Base-by-base conservation (phyloP, 345 rosid species). In the Pistacia atlantica region DNA sequence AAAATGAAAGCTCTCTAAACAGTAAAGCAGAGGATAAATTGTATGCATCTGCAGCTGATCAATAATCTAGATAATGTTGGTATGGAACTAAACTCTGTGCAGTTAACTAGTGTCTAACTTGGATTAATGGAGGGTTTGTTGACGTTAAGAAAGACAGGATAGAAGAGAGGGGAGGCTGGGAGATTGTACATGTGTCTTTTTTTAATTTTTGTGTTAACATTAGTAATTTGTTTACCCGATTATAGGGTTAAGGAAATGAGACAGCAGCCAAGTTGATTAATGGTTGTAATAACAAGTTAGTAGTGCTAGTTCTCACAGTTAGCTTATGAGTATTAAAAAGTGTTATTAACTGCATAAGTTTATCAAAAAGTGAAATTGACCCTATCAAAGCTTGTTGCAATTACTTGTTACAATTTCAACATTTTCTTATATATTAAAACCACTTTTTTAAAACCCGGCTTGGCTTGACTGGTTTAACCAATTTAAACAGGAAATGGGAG, bases 81-180 rank as follows among this genome's bases (percentile, higher is more conserved):
- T 64, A 4, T 5, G 3, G 13, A 55, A 54, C 35, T 11, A 25
- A 38, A 71, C 49, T 33, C 22, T 72, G 72, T 72, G 54, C 61
- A 18, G 31, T 25, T 25, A 62, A 69, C 71, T 57, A 65, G 56
- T 14, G 17, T 58, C 75, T 76, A 69, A 78, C 80, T 22, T 75
- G 38, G 16, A 37, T 65, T 54, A 74, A 14, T 51, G 25, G 54
- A 37, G 38, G 70, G 64, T 69, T 25, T 28, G 18, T 64, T 13
- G 13, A 61, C 59, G 7, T 55, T 10, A 61, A 54, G 25, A 65
- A 60, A 35, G 42, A 13, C 22, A 18, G 9, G 18, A 20, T 13
- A 17, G 1, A 18, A 16, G 11, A 13, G 16, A 25, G 18, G 8
- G 57, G 14, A 12, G 17, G 46, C 11, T 37, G 33, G 57, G 69